Conservation (phyloP, 2,329 filamentous ascomycete genomes). For the Torrubiella hemipterigena region DNA sequence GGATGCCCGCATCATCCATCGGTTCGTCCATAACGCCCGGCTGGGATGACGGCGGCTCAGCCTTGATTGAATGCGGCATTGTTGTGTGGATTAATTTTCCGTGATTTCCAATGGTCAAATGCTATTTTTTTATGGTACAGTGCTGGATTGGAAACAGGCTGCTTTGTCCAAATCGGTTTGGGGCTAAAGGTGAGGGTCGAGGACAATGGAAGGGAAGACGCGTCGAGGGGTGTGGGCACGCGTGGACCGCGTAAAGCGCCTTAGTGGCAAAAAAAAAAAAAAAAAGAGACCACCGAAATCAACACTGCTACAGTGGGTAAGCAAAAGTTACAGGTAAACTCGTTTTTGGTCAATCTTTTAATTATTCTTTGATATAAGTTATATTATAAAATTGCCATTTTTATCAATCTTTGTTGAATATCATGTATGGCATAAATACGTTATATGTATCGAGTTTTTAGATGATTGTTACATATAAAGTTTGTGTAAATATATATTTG, state of each 20-base stretch:
- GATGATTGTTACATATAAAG: too few species aligned
- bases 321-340: background rate
- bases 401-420: too few species aligned
- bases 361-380: too few species aligned
- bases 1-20: conserved; percentile 18
- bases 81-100: conserved; percentile 1
- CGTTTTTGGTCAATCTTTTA: background rate
- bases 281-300: background rate
- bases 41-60: conserved; percentile 16
- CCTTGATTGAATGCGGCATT: conserved; percentile 35
- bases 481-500: too few species aligned
- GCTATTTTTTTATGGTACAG: background rate
- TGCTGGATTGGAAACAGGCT: background rate
- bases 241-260: background rate
- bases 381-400: too few species aligned
- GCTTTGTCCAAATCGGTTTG: too few species aligned
- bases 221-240: too few species aligned
- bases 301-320: background rate
- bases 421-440: too few species aligned
- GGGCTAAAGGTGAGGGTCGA: too few species aligned
- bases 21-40: conserved; percentile 18
- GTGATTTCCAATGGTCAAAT: too few species aligned
- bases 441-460: too few species aligned
- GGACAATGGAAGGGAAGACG: too few species aligned
- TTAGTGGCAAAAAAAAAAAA: background rate